These are phyloP conservation scores for Aspergillus olivimuriae DNA, from an alignment of 495 filamentous ascomycete species.

Conservation along the genomic window DNA sequence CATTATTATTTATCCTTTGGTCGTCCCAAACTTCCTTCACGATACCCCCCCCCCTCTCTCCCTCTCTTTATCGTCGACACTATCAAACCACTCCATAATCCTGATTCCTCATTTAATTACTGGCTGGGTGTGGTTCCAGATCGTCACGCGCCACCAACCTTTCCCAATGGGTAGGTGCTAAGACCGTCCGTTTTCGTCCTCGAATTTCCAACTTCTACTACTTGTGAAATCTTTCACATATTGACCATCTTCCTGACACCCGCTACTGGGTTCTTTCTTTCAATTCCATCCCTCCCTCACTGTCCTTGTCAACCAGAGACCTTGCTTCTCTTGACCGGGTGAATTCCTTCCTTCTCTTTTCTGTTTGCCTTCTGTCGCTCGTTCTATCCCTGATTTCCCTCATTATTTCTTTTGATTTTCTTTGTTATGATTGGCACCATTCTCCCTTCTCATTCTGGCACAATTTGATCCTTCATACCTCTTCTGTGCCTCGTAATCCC, in stretches of 20 bases:
- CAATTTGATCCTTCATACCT: no score
- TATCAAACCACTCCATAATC: neutral
- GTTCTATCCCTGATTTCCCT: conserved; percentile 14
- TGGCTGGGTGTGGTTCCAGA: conserved; percentile 8
- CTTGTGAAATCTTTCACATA: conserved; percentile 2
- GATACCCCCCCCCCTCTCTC: no score
- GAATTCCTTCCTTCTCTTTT: conserved; percentile 7
- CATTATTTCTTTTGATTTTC: conserved; percentile 4
- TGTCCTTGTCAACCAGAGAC: no score
- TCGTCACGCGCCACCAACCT: conserved; percentile 7
- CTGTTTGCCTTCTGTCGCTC: conserved; percentile 4
- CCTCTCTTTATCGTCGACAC: no score
- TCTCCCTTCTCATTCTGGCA: conserved; percentile 8
- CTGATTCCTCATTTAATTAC: neutral
- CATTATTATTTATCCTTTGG: no score
- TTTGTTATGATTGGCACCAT: conserved; percentile 3
- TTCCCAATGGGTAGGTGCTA: conserved; percentile 16
- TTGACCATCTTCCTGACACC: neutral
- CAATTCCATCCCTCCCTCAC: no score
- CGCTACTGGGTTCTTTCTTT: no score
- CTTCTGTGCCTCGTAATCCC: no score
- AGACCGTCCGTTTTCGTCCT: no score
- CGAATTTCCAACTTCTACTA: conserved; percentile 2
- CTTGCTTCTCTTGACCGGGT: no score
- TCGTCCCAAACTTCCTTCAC: no score